Conservation (phyloP, 108 stramenopile species). For the Fistulifera solaris region DNA sequence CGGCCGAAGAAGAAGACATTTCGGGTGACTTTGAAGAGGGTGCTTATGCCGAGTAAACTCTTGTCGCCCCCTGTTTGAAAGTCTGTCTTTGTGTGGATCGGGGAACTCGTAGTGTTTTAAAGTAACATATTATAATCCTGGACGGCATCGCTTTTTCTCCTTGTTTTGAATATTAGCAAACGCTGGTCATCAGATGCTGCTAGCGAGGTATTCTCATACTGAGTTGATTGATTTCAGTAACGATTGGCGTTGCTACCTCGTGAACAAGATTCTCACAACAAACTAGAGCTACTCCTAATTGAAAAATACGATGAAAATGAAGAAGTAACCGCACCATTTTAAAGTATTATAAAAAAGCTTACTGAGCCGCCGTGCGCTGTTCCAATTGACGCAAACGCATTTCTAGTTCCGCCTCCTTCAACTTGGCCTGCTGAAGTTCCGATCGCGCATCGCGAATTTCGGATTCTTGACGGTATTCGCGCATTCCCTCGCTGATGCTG, state of each 20-base stretch:
- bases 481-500: slow-evolving; percentile 24
- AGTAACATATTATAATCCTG: not conserved
- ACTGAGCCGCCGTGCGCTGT: not conserved
- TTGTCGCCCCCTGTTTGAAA: not conserved
- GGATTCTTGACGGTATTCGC: slow-evolving; percentile 36
- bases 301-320: no score
- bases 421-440: slow-evolving; percentile 18
- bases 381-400: slow-evolving; percentile 28
- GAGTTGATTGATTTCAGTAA: no score
- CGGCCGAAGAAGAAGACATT: slow-evolving; percentile 60
- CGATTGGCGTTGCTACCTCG: no score
- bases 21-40: slow-evolving; percentile 68
- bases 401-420: slow-evolving; percentile 30
- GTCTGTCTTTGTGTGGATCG: not conserved
- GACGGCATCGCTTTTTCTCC: not conserved
- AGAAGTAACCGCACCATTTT: no score
- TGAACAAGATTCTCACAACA: no score
- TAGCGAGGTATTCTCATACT: not conserved
- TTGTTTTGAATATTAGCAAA: not conserved
- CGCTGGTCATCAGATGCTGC: not conserved
- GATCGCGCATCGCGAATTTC: slow-evolving; percentile 24
- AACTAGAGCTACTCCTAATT: no score
- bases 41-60: slow-evolving; percentile 21
- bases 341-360: no score
- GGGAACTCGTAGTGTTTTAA: not conserved